Conservation (phyloP, 2,329 filamentous ascomycete genomes). For the Cercospora sp. region DNA sequence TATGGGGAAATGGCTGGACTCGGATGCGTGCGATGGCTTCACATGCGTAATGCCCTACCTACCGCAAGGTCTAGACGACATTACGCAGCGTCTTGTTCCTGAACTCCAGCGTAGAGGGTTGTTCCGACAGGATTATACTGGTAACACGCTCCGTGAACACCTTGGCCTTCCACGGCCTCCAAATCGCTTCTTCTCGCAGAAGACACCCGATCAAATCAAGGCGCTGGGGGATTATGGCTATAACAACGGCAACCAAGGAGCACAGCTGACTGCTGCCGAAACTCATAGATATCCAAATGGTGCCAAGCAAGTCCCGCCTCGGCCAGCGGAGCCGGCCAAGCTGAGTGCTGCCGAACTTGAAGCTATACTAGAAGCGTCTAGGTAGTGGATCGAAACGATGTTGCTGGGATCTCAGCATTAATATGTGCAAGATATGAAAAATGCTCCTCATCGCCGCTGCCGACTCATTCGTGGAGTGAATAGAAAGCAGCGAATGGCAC, state of each 20-base stretch:
- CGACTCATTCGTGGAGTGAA: neutral
- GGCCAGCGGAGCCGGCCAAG: neutral
- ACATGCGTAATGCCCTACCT: constrained; percentile 31
- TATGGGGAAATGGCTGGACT: constrained; percentile 28
- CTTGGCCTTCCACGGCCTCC: constrained; percentile 28
- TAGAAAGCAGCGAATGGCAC: neutral
- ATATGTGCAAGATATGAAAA: neutral
- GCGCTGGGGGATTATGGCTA: constrained; percentile 13
- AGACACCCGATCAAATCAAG: constrained; percentile 17
- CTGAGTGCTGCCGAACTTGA: constrained; percentile 12
- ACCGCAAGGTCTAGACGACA: constrained; percentile 31
- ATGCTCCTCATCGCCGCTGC: neutral
- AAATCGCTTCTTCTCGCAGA: constrained; percentile 28
- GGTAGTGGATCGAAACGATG: neutral
- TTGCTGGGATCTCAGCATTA: neutral
- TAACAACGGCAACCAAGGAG: constrained; percentile 6
- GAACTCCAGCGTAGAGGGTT: constrained; percentile 29
- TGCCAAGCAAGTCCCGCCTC: constrained; percentile 11
- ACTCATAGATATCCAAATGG: constrained; percentile 8
- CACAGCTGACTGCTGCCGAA: constrained; percentile 18
- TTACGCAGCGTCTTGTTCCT: constrained; percentile 28
- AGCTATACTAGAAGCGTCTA: constrained; percentile 16
- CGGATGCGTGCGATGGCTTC: constrained; percentile 31
- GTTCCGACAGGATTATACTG: constrained; percentile 30
- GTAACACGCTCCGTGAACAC: constrained; percentile 30